These are phyloP conservation scores for Chimonanthus praecox DNA, from an alignment of 164 flowering plant genomes.

Conservation along the genomic window DNA sequence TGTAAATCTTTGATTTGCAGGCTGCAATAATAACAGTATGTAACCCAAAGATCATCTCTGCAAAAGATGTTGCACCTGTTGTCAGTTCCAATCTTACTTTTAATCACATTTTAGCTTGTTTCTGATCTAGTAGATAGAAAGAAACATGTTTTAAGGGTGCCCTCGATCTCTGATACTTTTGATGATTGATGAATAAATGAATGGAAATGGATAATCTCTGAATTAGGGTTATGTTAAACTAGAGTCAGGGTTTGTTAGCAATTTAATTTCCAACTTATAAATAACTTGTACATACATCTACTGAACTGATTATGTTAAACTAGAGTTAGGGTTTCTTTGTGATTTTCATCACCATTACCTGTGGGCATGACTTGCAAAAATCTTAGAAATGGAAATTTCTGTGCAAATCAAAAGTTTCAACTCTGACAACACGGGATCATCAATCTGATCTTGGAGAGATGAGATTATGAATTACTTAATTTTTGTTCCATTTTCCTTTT, in stretches of 20 bases:
- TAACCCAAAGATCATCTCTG: not conserved
- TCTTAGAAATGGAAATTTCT: not conserved
- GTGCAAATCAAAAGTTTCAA: not conserved
- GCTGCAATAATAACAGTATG: constrained; percentile 17
- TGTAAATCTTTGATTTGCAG: constrained; percentile 9
- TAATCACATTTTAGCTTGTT: too few relatives aligned
- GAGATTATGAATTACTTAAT: too few relatives aligned
- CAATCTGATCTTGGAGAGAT: not conserved
- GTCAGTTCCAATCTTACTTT: not conserved
- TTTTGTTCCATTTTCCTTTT: too few relatives aligned
- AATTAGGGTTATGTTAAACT: too few relatives aligned
- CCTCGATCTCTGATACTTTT: not conserved
- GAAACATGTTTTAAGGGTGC: too few relatives aligned
- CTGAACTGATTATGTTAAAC: not conserved
- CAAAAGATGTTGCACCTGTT: not conserved
- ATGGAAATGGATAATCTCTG: not conserved
- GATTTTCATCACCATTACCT: not conserved
- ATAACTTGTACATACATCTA: too few relatives aligned
- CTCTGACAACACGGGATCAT: not conserved
- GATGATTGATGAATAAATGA: not conserved
- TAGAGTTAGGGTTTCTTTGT: not conserved
- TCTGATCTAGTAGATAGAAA: too few relatives aligned
- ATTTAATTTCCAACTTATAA: too few relatives aligned
- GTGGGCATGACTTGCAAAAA: not conserved
- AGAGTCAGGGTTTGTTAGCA: too few relatives aligned